Conservation (phyloP, 2,329 filamentous ascomycete species). For the Claviceps pazoutovae region DNA sequence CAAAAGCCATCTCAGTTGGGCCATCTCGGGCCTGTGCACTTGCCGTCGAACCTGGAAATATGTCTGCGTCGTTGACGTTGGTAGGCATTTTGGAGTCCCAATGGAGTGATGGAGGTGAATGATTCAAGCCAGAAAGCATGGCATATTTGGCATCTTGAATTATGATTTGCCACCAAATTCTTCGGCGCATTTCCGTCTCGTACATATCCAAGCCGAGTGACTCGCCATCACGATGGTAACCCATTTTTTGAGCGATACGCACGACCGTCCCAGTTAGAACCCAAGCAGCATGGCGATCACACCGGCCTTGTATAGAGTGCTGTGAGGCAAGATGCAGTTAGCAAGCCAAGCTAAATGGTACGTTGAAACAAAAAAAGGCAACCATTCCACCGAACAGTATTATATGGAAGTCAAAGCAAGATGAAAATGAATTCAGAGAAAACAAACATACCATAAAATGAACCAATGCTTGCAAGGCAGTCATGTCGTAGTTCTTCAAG, state of each 20-base stretch:
- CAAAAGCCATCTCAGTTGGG: constrained; percentile 48
- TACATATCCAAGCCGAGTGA: constrained; percentile 42
- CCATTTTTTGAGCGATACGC: constrained; percentile 54
- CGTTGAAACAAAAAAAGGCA: background rate
- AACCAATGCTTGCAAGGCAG: constrained; percentile 43
- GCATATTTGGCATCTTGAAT: constrained; percentile 44
- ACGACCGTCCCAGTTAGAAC: constrained; percentile 46
- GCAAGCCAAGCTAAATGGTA: background rate
- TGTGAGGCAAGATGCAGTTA: constrained; percentile 15
- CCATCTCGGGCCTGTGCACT: constrained; percentile 38
- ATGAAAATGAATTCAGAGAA: background rate
- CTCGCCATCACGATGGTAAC: constrained; percentile 49
- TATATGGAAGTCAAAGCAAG: background rate
- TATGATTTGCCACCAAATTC: constrained; percentile 53
- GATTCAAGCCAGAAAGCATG: constrained; percentile 41
- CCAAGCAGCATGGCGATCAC: constrained; percentile 46
- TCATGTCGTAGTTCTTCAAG: constrained; percentile 42
- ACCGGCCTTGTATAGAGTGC: constrained; percentile 42
- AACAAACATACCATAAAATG: constrained; percentile 36
- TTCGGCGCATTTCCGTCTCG: constrained; percentile 52
- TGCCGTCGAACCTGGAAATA: constrained; percentile 38
- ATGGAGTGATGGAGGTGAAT: constrained; percentile 34
- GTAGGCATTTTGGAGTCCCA: constrained; percentile 43
- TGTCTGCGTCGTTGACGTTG: constrained; percentile 46
- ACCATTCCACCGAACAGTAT: background rate